Percentiles rank a stretch among this genome's conserved stretches.
Evolutionary conservation across 2,329 filamentous ascomycete genomes (phyloP).

Genomic region (Colletotrichum karsti): DNA sequence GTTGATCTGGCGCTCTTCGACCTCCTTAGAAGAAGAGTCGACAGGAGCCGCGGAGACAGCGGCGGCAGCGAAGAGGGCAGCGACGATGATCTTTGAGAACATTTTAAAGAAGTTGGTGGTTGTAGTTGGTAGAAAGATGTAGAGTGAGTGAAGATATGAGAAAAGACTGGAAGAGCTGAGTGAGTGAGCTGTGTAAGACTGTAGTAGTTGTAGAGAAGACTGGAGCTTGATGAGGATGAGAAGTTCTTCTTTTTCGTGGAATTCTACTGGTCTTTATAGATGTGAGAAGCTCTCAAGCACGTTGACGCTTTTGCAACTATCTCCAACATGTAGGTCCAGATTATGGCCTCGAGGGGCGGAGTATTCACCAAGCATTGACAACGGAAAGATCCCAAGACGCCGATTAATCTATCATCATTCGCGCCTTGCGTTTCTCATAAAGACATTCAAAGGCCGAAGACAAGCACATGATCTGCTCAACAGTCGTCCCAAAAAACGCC

Average conservation of each 20-base stretch:
- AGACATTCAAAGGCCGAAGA: too few species aligned
- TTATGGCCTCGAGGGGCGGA: background rate
- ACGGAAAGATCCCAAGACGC: too few species aligned
- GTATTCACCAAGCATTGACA: too few species aligned
- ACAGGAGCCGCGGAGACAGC: conserved; percentile 12
- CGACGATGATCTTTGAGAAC: conserved; percentile 23
- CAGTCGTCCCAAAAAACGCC: too few species aligned
- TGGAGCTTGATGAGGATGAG: background rate
- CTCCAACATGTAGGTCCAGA: background rate
- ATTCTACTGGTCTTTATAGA: background rate
- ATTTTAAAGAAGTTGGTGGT: background rate
- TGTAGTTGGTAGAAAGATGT: background rate
- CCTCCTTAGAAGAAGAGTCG: background rate
- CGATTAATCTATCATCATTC: too few species aligned
- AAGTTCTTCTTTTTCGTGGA: background rate
- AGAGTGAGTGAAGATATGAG: background rate
- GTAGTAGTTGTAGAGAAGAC: background rate
- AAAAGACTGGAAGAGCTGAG: background rate
- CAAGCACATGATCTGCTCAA: too few species aligned
- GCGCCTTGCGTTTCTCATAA: too few species aligned
- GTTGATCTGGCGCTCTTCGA: conserved; percentile 2
- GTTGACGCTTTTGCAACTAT: background rate
- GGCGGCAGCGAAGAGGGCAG: conserved; percentile 9
- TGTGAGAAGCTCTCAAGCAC: background rate
- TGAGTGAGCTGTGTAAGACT: background rate